Evolutionary conservation across 2,329 filamentous ascomycete genomes (phyloP).

Genomic region (Xylaria sp.): DNA sequence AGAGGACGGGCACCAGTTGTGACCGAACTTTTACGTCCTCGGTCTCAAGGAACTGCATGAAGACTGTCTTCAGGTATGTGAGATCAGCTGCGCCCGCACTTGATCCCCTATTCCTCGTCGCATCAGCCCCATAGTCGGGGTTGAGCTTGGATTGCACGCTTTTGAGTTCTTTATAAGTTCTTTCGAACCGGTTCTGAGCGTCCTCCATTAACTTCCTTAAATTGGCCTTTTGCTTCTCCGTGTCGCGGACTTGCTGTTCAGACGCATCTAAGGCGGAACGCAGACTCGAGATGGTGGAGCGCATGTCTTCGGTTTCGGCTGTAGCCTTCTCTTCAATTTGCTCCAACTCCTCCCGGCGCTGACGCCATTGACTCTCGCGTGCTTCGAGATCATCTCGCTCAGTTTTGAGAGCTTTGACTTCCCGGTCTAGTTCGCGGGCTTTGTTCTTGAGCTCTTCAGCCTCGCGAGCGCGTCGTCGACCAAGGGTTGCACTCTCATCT

Average conservation of each 20-base stretch:
- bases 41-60: conserved; percentile 81
- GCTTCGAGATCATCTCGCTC: conserved; percentile 81
- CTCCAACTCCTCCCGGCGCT: conserved; percentile 77
- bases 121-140: conserved; percentile 36
- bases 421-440: conserved; percentile 80
- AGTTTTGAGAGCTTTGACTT: conserved; percentile 70
- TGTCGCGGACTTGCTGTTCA: conserved; percentile 81
- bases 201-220: conserved; percentile 80
- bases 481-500: conserved; percentile 82
- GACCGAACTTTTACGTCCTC: conserved; percentile 77
- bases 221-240: conserved; percentile 81
- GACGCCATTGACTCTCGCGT: conserved; percentile 75
- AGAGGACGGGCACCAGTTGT: conserved; percentile 78
- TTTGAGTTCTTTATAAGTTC: conserved; percentile 72
- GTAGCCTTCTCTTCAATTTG: conserved; percentile 68
- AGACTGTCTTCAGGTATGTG: conserved; percentile 78
- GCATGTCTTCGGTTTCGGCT: conserved; percentile 77
- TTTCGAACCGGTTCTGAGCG: conserved; percentile 76
- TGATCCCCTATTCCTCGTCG: conserved; percentile 47
- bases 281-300: conserved; percentile 76
- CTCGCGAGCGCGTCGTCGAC: conserved; percentile 78
- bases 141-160: conserved; percentile 54
- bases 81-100: conserved; percentile 55
- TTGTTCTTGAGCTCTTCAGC: conserved; percentile 82
- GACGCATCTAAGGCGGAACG: conserved; percentile 83